phyloP scores from a whole-genome alignment of 371 early-diverging fungal species.

The Lichtheimia ornata region DNA sequence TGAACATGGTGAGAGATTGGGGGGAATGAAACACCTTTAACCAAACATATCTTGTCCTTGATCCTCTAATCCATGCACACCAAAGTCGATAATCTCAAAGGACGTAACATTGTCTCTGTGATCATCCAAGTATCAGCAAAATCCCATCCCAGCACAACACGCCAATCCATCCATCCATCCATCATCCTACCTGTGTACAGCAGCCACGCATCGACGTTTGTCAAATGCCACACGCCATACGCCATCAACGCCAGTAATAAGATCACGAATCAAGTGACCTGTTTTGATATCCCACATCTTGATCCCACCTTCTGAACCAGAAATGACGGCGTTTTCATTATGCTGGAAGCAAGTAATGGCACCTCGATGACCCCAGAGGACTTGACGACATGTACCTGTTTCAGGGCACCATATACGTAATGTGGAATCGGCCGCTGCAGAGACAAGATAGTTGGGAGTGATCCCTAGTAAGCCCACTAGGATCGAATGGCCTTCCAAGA shows the following conservation, averaged over 20 bases:
- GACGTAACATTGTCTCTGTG: constrained; percentile 15
- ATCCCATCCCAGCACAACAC: background rate
- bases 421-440: constrained; percentile 94
- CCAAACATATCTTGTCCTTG: background rate
- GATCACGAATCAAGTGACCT: constrained; percentile 76
- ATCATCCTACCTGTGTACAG: constrained; percentile 65
- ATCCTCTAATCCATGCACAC: constrained; percentile 19
- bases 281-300: constrained; percentile 93
- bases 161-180: too few relatives aligned
- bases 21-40: too few relatives aligned
- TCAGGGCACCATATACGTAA: constrained; percentile 92
- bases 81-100: constrained; percentile 24
- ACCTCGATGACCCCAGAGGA: constrained; percentile 73
- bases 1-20: too few relatives aligned
- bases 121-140: too few relatives aligned
- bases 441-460: constrained; percentile 82
- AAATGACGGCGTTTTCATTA: constrained; percentile 85
- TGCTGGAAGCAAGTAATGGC: constrained; percentile 97
- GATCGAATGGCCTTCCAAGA: constrained; percentile 82
- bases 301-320: constrained; percentile 88
- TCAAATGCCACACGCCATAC: constrained; percentile 94
- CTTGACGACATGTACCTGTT: constrained; percentile 66
- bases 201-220: constrained; percentile 81
- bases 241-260: constrained; percentile 71
- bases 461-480: constrained; percentile 92